Base-by-base conservation (phyloP, 805 yeast genomes). In the Candida maltosa region DNA sequence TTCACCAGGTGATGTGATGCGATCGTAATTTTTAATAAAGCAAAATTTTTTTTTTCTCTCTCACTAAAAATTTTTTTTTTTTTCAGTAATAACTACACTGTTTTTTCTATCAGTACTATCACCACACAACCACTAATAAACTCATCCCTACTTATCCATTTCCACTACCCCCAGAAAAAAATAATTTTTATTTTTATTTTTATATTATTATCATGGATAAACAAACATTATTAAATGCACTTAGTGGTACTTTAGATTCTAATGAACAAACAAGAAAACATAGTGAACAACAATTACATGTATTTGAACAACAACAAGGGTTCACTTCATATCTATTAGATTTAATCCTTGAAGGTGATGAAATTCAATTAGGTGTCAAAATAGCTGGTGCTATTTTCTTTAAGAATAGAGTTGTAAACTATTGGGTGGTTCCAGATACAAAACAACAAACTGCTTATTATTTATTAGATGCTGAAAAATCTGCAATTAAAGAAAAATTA, bases 231-330 rank as follows among this genome's bases (percentile, higher is more conserved):
- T 58, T 78, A 40, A 52, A 58, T 31, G 68, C 78, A 23, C 65
- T 78, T 39, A 67, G 73, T 22, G 76, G 76, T 20, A 76, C 83
- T 1, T 57, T 78, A 49, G 78, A 76, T 43, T 69, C 79, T 25
- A 65, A 72, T 43, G 64, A 68, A 18, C 65, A 62, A 37, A 47
- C 64, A 11, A 67, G 82, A 49, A 74, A 74, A 48, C 66, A 67
- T 22, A 75, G 81, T 12, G 84, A 78, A 54, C 55, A 54, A 20
- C 74, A 75, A 46, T 60, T 78, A 40, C 60, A 59, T 24, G 68
- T 63, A 26, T 73, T 62, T 41, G 83, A 76, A 49, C 71, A 69
- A 41, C 75, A 73, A 41, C 70, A 75, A 1, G 83, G 83, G 3
- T 77, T 78, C 54, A 73, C 82, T 1, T 62, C 69, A 10, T 75